Base-by-base conservation (phyloP, 139 green algal genomes). In the Tetradesmus obliquus region DNA sequence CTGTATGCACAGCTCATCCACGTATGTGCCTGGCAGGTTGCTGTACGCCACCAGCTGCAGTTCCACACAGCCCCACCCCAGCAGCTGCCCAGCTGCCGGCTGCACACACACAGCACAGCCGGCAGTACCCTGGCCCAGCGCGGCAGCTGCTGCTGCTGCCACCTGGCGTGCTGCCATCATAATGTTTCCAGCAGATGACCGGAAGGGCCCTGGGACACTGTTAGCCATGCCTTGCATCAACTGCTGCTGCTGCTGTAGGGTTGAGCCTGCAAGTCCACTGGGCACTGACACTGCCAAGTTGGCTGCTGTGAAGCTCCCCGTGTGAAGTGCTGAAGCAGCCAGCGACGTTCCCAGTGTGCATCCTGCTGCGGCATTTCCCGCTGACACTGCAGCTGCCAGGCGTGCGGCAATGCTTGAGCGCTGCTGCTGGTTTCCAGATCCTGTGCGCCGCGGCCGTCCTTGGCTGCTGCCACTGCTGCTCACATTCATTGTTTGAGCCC, bases 111-210 rank as follows among this genome's bases (percentile, higher is more conserved):
- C 84, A 51, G 84, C 84, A 81, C 62, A 89, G 32, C 84, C 84
- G 9, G 32, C 17, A 51, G 20, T 53, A 7, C 60, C 32, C 15
- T 12, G 8, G 1, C 60, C 84, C 60, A 89, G 17, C 22, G 60
- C 84, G 81, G 84, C 84, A 58, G 84, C 60, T 66, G 84, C 84
- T 45, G 84, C 84, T 82, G 84, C 84, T 82, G 84, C 84, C 32
- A 81, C 84, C 8, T 62, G 62, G 24, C 84, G 24, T 22, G 84
- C 84, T 58, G 84, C 32, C 60, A 81, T 81, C 60, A 81, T 53
- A 9, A 15, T 62, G 62, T 89, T 89, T 32, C 84, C 84, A 62
- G 84, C 84, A 66, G 15, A 13, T 58, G 84, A 69, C 7, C 60
- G 60, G 51, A 89, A 89, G 0, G 84, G 60, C 5, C 84, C 84